Conservation (phyloP, 148 eudicot genomes). For the Persicaria tinctoria region DNA sequence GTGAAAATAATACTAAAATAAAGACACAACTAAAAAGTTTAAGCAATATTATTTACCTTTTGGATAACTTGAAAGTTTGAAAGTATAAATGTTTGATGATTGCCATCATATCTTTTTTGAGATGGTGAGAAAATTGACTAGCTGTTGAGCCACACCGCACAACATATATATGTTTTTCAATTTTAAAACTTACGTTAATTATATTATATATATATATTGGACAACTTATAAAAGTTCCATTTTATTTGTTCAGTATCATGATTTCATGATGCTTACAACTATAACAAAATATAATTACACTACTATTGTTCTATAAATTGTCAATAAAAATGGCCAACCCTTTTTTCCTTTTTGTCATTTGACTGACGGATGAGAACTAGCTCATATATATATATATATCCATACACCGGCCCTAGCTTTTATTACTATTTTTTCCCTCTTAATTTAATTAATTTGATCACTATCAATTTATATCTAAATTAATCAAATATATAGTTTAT, state of each 20-base stretch:
- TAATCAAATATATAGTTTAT: too few relatives aligned
- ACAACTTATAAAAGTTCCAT: background rate
- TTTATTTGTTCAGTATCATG: background rate
- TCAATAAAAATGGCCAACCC: background rate
- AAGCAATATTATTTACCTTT: background rate
- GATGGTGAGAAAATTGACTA: background rate
- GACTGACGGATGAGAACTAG: background rate
- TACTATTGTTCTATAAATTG: background rate
- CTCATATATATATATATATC: background rate
- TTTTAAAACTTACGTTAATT: background rate
- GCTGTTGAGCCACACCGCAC: background rate
- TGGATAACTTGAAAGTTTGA: conserved; percentile 3
- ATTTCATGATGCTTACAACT: background rate
- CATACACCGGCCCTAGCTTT: background rate
- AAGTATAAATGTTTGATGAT: conserved; percentile 10
- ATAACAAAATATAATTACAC: background rate
- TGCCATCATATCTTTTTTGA: background rate
- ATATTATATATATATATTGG: too few relatives aligned
- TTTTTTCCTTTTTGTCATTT: background rate
- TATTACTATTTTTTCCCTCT: background rate
- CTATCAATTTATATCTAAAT: too few relatives aligned
- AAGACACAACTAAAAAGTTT: background rate
- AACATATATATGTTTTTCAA: background rate
- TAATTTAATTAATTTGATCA: background rate
- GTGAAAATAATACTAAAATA: background rate